Percentiles rank a stretch among this genome's conserved stretches.
Evolutionary conservation across 306 rosid genomes (phyloP).

Genomic region (Trifolium dubium): DNA sequence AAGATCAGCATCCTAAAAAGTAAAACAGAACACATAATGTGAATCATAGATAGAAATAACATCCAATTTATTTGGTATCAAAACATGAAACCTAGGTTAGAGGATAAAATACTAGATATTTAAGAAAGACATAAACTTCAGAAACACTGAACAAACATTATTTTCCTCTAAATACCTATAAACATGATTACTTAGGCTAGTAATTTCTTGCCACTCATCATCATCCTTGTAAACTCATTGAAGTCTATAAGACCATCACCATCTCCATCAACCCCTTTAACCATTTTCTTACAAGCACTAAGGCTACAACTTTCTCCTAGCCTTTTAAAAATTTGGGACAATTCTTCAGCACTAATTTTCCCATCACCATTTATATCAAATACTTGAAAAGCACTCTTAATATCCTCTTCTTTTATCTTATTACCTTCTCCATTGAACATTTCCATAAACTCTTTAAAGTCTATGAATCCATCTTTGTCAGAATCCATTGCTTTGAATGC

Average conservation of each 20-base stretch:
- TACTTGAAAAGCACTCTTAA: conserved; percentile 65
- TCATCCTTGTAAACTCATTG: conserved; percentile 71
- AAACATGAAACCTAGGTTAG: too few relatives aligned
- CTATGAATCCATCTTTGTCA: conserved; percentile 77
- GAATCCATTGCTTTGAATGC: conserved; percentile 59
- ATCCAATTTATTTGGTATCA: too few relatives aligned
- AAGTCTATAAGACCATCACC: conserved; percentile 80
- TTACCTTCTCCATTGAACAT: conserved; percentile 54
- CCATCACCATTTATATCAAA: conserved; percentile 87
- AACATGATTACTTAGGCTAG: conserved; percentile 11
- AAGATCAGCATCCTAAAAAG: too few relatives aligned
- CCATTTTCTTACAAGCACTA: conserved; percentile 66
- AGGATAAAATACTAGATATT: not conserved
- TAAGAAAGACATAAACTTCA: conserved; percentile 3
- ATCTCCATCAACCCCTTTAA: conserved; percentile 66
- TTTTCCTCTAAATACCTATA: not conserved
- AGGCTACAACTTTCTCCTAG: conserved; percentile 68
- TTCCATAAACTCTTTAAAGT: conserved; percentile 67
- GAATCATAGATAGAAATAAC: too few relatives aligned
- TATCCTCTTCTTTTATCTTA: conserved; percentile 47
- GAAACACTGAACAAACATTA: conserved; percentile 24
- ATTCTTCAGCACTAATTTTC: conserved; percentile 77
- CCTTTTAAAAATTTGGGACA: conserved; percentile 59
- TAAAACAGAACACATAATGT: too few relatives aligned
- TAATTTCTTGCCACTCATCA: conserved; percentile 58